A percentile compares a stretch with the other conserved stretches of the same genome.
These are phyloP conservation scores for Tolypocladium ovalisporum DNA, from an alignment of 2,329 filamentous ascomycete genomes.

Conservation along the genomic window DNA sequence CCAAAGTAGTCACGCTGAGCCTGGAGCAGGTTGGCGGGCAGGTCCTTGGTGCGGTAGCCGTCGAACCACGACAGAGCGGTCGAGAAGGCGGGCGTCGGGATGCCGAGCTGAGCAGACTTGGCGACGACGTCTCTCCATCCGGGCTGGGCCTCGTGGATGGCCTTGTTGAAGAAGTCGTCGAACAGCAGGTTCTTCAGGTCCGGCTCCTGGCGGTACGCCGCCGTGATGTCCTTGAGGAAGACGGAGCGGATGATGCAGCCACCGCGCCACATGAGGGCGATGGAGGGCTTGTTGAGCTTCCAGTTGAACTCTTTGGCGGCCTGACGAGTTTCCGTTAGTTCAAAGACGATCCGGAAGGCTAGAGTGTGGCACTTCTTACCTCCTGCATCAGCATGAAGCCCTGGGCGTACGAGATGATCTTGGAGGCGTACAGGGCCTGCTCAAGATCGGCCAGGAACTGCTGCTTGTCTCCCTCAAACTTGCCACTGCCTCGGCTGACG, in stretches of 20 bases:
- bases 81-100: constrained; percentile 92
- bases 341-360: background rate
- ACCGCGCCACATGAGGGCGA: constrained; percentile 99
- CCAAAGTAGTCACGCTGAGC: constrained; percentile 99
- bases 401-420: constrained; percentile 99
- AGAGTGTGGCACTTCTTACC: constrained; percentile 37
- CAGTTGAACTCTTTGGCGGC: constrained; percentile 91
- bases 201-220: constrained; percentile 86
- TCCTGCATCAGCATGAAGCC: constrained; percentile 99
- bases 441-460: constrained; percentile 95
- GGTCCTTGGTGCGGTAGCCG: constrained; percentile 92
- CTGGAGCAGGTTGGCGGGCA: constrained; percentile 96
- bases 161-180: constrained; percentile 99
- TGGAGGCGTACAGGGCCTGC: constrained; percentile 97
- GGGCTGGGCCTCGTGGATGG: constrained; percentile 89
- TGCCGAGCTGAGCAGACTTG: constrained; percentile 87
- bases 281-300: constrained; percentile 99
- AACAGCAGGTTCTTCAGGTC: constrained; percentile 97
- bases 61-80: constrained; percentile 98
- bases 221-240: constrained; percentile 99
- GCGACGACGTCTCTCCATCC: constrained; percentile 87
- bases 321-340: constrained; percentile 29
- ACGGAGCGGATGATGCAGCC: constrained; percentile 99
- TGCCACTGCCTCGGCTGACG: constrained; percentile 57
- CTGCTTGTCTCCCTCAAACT: constrained; percentile 81